Conservation (phyloP, 1,284 basidiomycete species). For the Trametes sp. region DNA sequence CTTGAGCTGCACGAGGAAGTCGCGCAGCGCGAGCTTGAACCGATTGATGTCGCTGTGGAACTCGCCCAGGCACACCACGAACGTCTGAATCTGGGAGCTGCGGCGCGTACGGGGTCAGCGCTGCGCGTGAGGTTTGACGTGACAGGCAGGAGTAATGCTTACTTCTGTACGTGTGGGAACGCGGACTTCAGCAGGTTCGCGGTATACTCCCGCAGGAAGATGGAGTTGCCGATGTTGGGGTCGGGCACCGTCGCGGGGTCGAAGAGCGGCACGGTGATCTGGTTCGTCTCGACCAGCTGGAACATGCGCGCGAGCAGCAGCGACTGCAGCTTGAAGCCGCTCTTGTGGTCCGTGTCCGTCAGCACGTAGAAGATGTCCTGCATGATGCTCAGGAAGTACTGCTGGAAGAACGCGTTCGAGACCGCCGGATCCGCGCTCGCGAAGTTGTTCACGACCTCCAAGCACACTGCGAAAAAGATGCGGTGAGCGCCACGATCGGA, state of each 20-base stretch:
- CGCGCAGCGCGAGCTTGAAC: conserved; percentile 95
- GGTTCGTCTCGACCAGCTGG: conserved; percentile 88
- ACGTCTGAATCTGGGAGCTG: conserved; percentile 78
- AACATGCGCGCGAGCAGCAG: conserved; percentile 93
- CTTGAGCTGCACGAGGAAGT: conserved; percentile 91
- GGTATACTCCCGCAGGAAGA: conserved; percentile 90
- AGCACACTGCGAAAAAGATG: conserved; percentile 68
- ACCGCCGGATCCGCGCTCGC: conserved; percentile 81
- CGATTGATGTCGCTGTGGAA: conserved; percentile 89
- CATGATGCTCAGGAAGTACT: conserved; percentile 92
- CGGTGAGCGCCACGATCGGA: conserved; percentile 24
- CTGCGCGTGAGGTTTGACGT: background rate
- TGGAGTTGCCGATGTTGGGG: conserved; percentile 80
- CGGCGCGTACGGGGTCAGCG: conserved; percentile 22
- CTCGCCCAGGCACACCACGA: conserved; percentile 86
- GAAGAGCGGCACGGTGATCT: conserved; percentile 87
- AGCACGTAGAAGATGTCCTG: conserved; percentile 98
- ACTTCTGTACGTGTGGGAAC: conserved; percentile 91
- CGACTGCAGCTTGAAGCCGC: conserved; percentile 93
- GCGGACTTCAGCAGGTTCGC: conserved; percentile 87
- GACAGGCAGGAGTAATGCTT: conserved; percentile 43
- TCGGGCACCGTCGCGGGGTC: conserved; percentile 81
- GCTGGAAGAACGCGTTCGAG: conserved; percentile 83
- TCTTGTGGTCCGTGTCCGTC: conserved; percentile 99
- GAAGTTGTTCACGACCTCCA: conserved; percentile 98